These are phyloP conservation scores for Pseudonitzschia multistriata DNA, from an alignment of 108 stramenopile species.

Conservation along the genomic window DNA sequence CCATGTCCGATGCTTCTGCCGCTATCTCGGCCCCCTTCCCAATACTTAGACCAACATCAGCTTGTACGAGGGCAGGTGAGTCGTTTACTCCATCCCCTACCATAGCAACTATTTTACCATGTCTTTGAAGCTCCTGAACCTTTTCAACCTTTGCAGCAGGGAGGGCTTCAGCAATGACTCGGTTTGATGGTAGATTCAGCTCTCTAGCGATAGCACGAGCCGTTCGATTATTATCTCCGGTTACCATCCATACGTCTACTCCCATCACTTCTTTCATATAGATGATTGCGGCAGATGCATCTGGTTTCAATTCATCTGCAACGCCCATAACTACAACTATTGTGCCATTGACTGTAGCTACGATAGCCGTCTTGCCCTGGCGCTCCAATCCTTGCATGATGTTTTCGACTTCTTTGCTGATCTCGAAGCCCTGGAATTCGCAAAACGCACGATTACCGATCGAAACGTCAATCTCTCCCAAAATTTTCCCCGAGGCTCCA, in stretches of 20 bases:
- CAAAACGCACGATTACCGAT: conserved; percentile 82
- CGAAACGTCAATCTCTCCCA: conserved; percentile 40
- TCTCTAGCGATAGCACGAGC: conserved; percentile 84
- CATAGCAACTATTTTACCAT: conserved; percentile 82
- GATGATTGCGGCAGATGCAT: conserved; percentile 65
- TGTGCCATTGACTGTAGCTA: conserved; percentile 65
- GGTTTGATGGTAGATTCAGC: conserved; percentile 62
- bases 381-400: conserved; percentile 72
- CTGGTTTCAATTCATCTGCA: conserved; percentile 78
- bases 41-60: conserved; percentile 96
- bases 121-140: conserved; percentile 68
- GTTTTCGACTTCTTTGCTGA: conserved; percentile 52
- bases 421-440: conserved; percentile 45
- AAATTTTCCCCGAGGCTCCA: conserved; percentile 72
- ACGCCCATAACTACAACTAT: conserved; percentile 81
- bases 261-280: conserved; percentile 62
- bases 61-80: conserved; percentile 89
- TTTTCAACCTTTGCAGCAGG: conserved; percentile 82
- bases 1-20: conserved; percentile 94
- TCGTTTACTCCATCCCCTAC: conserved; percentile 99
- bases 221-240: conserved; percentile 91
- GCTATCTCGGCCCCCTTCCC: conserved; percentile 97
- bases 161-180: conserved; percentile 89
- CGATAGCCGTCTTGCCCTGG: conserved; percentile 82
- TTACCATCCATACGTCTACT: conserved; percentile 96